Conservation (phyloP, 768 basidiomycete genomes). For the Podaxis pistillaris region DNA sequence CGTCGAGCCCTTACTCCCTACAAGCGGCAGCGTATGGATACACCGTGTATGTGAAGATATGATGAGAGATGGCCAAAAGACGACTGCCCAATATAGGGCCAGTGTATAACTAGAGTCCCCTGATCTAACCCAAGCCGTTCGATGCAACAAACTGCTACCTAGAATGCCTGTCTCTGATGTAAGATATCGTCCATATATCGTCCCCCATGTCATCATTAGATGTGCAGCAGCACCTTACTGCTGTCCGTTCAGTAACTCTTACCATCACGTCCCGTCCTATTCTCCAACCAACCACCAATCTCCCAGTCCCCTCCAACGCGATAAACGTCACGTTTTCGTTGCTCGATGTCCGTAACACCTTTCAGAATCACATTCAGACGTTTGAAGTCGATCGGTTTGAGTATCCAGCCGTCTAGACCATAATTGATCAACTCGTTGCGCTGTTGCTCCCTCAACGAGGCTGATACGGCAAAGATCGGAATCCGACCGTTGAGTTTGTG, state of each 20-base stretch:
- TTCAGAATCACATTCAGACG: conserved; percentile 56
- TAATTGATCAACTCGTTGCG: conserved; percentile 47
- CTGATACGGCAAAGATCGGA: conserved; percentile 82
- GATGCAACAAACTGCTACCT: too few species aligned
- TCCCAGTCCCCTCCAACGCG: conserved; percentile 56
- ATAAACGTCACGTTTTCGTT: conserved; percentile 55
- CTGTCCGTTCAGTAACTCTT: too few species aligned
- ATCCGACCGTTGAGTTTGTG: conserved; percentile 58
- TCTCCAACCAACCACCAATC: conserved; percentile 55
- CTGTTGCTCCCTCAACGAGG: conserved; percentile 61
- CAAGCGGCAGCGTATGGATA: neutral
- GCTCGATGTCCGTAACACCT: conserved; percentile 53
- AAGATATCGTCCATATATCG: neutral
- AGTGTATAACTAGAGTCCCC: too few species aligned
- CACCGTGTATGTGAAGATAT: too few species aligned
- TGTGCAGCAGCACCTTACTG: too few species aligned
- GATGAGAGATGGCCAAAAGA: too few species aligned
- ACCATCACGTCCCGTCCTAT: neutral
- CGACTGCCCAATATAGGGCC: too few species aligned
- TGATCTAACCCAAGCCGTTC: too few species aligned
- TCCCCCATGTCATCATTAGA: too few species aligned
- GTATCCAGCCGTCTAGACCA: conserved; percentile 80
- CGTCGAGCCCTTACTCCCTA: neutral
- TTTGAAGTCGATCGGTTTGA: conserved; percentile 81
- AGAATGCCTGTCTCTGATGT: too few species aligned